A percentile compares a stretch with the other conserved stretches of the same genome.
Evolutionary conservation across 139 green algal species (phyloP).

Genomic region (Spirogloea muscicola): DNA sequence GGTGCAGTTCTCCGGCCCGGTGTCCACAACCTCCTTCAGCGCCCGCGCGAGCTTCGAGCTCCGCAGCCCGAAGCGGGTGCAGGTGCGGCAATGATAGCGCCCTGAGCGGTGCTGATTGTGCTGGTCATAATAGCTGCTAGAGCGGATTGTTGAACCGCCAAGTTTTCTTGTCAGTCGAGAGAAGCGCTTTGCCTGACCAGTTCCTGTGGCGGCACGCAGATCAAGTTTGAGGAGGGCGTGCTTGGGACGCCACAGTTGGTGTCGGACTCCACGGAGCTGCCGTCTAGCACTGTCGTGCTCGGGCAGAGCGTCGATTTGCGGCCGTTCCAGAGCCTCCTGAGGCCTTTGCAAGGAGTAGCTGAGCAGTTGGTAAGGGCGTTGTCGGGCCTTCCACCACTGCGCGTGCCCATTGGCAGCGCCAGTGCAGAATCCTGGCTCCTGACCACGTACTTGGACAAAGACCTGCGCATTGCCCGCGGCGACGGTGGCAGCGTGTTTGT

Average conservation of each 20-base stretch:
- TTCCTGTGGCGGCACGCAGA: too few species aligned
- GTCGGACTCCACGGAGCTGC: too few species aligned
- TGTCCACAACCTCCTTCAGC: slow-evolving; percentile 58
- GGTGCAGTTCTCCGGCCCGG: slow-evolving; percentile 58
- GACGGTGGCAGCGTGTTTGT: slow-evolving; percentile 53
- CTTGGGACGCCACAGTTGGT: slow-evolving; percentile 23
- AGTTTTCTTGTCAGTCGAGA: too few species aligned
- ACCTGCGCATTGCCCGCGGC: slow-evolving; percentile 48
- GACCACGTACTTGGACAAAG: slow-evolving; percentile 59
- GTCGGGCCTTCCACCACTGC: slow-evolving; percentile 61
- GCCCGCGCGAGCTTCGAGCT: slow-evolving; percentile 75
- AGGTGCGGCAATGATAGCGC: slow-evolving; percentile 50
- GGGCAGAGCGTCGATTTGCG: slow-evolving; percentile 25
- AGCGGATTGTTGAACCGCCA: too few species aligned
- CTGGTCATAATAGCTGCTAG: too few species aligned
- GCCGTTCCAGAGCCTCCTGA: slow-evolving; percentile 2
- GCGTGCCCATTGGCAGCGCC: slow-evolving; percentile 5
- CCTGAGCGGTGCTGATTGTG: too few species aligned
- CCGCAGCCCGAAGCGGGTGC: slow-evolving; percentile 75
- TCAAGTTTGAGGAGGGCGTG: slow-evolving; percentile 47
- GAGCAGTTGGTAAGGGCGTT: slow-evolving; percentile 34
- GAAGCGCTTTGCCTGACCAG: too few species aligned
- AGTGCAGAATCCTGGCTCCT: slow-evolving; percentile 45
- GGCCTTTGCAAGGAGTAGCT: slow-evolving; percentile 31
- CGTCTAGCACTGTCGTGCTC: too few species aligned